Evolutionary conservation across 306 rosid genomes (phyloP).

Genomic region (Gillenia trifoliata): DNA sequence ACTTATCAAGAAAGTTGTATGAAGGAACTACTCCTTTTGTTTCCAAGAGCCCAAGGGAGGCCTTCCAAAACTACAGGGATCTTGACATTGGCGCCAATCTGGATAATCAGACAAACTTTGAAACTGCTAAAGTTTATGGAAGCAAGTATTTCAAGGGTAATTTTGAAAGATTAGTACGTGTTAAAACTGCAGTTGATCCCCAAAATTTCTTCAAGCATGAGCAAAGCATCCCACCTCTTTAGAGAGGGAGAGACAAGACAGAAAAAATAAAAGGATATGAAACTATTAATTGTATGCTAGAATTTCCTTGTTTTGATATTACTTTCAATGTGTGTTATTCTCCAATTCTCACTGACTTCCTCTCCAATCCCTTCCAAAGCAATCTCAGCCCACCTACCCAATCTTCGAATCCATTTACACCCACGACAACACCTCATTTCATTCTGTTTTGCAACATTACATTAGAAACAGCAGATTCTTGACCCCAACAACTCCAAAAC

Average conservation of each 20-base stretch:
- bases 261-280: not conserved
- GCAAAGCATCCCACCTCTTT: not conserved
- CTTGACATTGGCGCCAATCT: conserved; percentile 43
- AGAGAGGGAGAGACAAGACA: not conserved
- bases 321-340: not conserved
- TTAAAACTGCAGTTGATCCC: not conserved
- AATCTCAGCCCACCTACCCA: not conserved
- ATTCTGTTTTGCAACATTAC: not conserved
- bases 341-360: not conserved
- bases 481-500: conserved; percentile 22
- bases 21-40: not conserved
- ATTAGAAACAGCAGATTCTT: conserved; percentile 21
- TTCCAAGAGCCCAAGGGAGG: not conserved
- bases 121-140: conserved; percentile 12
- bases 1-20: not conserved
- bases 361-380: conserved; percentile 8
- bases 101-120: not conserved
- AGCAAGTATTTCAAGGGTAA: conserved; percentile 20
- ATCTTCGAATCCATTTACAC: conserved; percentile 21
- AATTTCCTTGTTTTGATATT: not conserved
- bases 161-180: not conserved
- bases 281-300: not conserved
- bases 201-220: not conserved
- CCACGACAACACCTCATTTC: conserved; percentile 12
- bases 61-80: conserved; percentile 46